Evolutionary conservation across 2,329 filamentous ascomycete genomes (phyloP), one percentile per base, ranked within the genome.

Genomic region (Sclerotinia spermophila): DNA sequence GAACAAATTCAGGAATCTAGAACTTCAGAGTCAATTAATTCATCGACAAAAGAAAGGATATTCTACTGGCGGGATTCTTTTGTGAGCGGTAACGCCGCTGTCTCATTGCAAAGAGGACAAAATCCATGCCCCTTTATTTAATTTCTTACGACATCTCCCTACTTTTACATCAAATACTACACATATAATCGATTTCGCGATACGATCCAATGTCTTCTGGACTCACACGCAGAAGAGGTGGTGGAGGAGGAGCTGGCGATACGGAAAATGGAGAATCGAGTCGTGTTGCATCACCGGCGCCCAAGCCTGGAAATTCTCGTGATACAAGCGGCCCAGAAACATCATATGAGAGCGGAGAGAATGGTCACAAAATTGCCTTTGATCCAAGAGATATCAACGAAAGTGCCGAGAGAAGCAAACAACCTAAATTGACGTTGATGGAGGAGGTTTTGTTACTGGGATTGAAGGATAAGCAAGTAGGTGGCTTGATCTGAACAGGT

Each of bases 371-470:
- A 86, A 98, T 99, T 82, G 96, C 94, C 71, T 99, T 93, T 81
- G 96, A 99, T 82, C 96, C 96, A 72, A 88, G 95, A 82, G 96
- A 99, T 82, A 97, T 99, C 79, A 97, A 91, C 83, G 96, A 99
- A 86, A 97, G 90, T 82, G 93, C 92, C 76, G 96, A 99, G 85
- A 86, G 96, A 81, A 96, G 89, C 86, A 98, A 97, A 85, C 95
- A 98, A 85, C 96, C 96, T 62, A 99, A 98, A 86, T 85, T 99
- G 80, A 99, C 96, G 53, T 85, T 99, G 80, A 99, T 99, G 96
- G 96, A 99, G 84, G 96, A 99, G 83, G 91, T 99, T 69, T 86
- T 99, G 79, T 85, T 99, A 78, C 88, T 99, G 82, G 96, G 96
- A 17, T 84, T 99, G 78, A 99, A 99, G 84, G 96, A 99, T 83